phyloP scores from a whole-genome alignment of 306 rosid genomes.

The Quillaja saponaria region DNA sequence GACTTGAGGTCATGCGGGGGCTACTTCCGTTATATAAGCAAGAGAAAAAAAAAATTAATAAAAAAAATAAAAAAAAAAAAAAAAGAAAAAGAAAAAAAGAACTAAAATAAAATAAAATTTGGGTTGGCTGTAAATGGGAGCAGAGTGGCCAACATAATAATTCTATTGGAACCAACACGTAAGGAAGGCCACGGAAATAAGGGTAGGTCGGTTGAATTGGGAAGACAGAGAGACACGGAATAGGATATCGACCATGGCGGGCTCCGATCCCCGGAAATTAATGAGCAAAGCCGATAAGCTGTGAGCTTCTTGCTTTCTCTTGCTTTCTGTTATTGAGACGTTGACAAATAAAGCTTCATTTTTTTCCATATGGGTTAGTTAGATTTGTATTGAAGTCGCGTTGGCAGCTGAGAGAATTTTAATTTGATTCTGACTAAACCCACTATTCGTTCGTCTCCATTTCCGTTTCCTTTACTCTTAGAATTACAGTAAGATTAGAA shows the following conservation, averaged over 20 bases:
- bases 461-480: not conserved
- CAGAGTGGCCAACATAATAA: too few relatives aligned
- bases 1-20: too few relatives aligned
- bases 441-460: not conserved
- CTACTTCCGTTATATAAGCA: too few relatives aligned
- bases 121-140: too few relatives aligned
- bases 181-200: too few relatives aligned
- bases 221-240: slow-evolving; percentile 26
- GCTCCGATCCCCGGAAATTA: slow-evolving; percentile 72
- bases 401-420: too few relatives aligned
- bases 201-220: slow-evolving; percentile 35
- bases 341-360: not conserved
- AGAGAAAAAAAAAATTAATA: too few relatives aligned
- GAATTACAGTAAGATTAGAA: too few relatives aligned
- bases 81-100: too few relatives aligned
- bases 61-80: too few relatives aligned
- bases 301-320: slow-evolving; percentile 36
- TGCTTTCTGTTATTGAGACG: not conserved
- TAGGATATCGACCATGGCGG: slow-evolving; percentile 44
- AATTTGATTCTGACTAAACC: not conserved
- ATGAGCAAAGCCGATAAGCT: slow-evolving; percentile 73
- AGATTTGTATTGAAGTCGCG: not conserved
- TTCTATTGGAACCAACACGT: too few relatives aligned
- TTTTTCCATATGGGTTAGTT: not conserved
- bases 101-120: too few relatives aligned